Conservation (phyloP, 306 rosid species). For the Crotalaria pallida region DNA sequence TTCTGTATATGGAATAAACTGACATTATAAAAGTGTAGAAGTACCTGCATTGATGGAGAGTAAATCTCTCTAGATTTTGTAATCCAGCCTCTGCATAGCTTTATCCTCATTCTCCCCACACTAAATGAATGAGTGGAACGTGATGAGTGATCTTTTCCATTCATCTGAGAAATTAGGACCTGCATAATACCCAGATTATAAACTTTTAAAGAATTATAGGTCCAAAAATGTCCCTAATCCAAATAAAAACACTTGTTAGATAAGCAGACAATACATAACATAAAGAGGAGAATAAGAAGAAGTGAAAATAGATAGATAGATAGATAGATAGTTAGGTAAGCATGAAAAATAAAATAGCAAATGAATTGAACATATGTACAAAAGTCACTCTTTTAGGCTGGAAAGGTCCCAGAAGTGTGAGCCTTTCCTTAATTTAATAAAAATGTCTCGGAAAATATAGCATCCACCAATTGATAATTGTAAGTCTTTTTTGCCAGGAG, state of each 20-base stretch:
- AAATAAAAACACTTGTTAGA: not conserved
- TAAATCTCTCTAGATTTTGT: slow-evolving; percentile 94
- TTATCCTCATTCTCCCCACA: slow-evolving; percentile 94
- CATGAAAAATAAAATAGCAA: not conserved
- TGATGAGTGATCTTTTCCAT: slow-evolving; percentile 82
- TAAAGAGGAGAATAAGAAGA: not conserved
- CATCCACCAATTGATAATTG: slow-evolving; percentile 4
- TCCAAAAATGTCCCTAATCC: not conserved
- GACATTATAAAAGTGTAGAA: not conserved
- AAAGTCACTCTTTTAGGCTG: not conserved
- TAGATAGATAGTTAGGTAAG: not conserved
- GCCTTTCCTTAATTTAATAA: not conserved
- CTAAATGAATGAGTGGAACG: slow-evolving; percentile 79
- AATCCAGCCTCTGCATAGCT: slow-evolving; percentile 94
- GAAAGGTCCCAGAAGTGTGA: not conserved
- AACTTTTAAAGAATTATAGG: slow-evolving; percentile 5
- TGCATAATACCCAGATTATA: slow-evolving; percentile 25
- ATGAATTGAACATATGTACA: not conserved
- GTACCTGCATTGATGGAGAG: slow-evolving; percentile 86
- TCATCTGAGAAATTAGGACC: slow-evolving; percentile 86
- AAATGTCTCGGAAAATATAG: not conserved
- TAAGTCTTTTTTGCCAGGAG: not conserved
- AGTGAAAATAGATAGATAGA: not conserved
- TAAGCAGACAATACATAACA: not conserved
- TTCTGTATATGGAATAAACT: not conserved